Evolutionary conservation across 768 basidiomycete genomes (phyloP).

Genomic region (Russula foetens): DNA sequence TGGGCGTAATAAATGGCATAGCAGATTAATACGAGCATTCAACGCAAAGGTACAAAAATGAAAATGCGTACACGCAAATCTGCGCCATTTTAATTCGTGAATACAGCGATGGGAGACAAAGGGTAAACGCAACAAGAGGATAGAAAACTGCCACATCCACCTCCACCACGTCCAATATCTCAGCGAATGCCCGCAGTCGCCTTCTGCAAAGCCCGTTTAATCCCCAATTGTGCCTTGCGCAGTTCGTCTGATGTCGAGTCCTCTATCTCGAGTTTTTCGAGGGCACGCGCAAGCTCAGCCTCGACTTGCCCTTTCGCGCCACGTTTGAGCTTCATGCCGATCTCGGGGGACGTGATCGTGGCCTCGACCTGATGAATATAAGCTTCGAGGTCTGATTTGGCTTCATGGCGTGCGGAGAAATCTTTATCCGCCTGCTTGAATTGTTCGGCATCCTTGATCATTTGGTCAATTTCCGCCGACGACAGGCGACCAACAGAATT

Average conservation of each 20-base stretch:
- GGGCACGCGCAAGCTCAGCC: constrained; percentile 93
- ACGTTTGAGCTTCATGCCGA: constrained; percentile 98
- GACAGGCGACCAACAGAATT: constrained; percentile 99
- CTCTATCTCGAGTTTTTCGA: constrained; percentile 98
- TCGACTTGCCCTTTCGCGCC: constrained; percentile 93
- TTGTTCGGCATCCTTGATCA: constrained; percentile 99
- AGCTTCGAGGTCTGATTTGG: constrained; percentile 95
- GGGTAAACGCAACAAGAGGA: constrained; percentile 16
- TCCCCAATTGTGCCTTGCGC: constrained; percentile 88
- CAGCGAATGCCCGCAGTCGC: constrained; percentile 86
- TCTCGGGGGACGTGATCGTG: constrained; percentile 93
- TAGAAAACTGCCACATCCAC: not conserved
- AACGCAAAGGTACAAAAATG: no score
- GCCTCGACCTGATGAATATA: constrained; percentile 96
- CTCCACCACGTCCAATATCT: constrained; percentile 20
- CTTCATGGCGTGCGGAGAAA: constrained; percentile 96
- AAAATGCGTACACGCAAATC: not conserved
- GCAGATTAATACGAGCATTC: no score
- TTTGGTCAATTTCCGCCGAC: constrained; percentile 96
- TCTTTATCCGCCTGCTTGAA: constrained; percentile 97
- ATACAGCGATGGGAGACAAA: constrained; percentile 18
- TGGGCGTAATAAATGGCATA: no score
- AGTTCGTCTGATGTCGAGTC: constrained; percentile 91
- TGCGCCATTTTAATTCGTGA: constrained; percentile 7
- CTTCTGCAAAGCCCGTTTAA: constrained; percentile 98